Percentiles rank a stretch among this genome's conserved stretches.
Conservation (phyloP, 352 stramenopile species). For the Phytopythium cucurbitacearum region DNA sequence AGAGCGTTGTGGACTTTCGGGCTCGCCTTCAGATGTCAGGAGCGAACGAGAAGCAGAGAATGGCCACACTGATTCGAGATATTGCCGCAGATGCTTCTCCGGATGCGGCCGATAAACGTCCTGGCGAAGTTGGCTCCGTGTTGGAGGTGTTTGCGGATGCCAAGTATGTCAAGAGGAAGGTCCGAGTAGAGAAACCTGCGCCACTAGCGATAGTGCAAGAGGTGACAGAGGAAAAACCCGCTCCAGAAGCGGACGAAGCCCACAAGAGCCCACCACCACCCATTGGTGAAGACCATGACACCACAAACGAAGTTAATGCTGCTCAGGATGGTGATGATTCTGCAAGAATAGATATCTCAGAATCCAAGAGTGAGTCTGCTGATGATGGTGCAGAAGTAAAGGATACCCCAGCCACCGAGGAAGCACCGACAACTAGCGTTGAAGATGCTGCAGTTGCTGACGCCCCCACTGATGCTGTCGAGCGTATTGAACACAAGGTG, state of each 20-base stretch:
- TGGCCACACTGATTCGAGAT: constrained; percentile 35
- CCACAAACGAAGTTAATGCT: too few species aligned
- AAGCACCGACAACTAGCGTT: not conserved
- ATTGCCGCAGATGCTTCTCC: constrained; percentile 12
- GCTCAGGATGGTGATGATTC: not conserved
- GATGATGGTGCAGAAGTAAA: not conserved
- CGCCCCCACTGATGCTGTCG: not conserved
- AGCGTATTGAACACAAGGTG: not conserved
- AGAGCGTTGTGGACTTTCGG: constrained; percentile 69
- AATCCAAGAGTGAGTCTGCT: not conserved
- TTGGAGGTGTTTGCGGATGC: constrained; percentile 16
- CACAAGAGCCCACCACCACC: too few species aligned
- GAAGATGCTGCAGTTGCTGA: constrained; percentile 2
- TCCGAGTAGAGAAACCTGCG: constrained; percentile 17
- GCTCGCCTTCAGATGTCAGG: constrained; percentile 69
- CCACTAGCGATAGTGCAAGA: not conserved
- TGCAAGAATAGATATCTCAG: not conserved
- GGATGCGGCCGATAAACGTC: constrained; percentile 1
- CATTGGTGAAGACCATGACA: too few species aligned
- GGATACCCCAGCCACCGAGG: not conserved
- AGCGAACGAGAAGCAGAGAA: constrained; percentile 65
- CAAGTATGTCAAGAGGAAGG: constrained; percentile 54
- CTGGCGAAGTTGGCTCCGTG: not conserved
- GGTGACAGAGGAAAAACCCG: not conserved
- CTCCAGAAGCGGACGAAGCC: not conserved